Evolutionary conservation across 352 stramenopile genomes (phyloP).

Genomic region (Phytophthora fragariaefolia): DNA sequence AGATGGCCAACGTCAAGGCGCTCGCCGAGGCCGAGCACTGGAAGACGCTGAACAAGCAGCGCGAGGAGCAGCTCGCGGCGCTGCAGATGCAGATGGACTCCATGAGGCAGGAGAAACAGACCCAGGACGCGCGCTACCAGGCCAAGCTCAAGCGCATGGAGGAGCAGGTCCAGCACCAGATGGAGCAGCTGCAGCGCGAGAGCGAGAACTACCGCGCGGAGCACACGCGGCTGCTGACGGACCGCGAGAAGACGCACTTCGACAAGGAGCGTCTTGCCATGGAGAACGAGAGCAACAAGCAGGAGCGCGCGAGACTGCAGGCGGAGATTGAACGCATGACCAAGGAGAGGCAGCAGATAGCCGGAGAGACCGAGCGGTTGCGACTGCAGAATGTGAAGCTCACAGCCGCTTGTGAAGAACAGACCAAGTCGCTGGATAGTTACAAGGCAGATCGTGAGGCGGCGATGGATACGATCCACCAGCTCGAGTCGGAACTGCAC

Average conservation of each 20-base stretch:
- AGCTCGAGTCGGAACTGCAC: constrained; percentile 52
- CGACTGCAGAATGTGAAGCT: constrained; percentile 69
- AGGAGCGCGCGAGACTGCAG: constrained; percentile 54
- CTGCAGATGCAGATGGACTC: constrained; percentile 47
- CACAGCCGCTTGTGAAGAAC: constrained; percentile 57
- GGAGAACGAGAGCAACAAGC: constrained; percentile 57
- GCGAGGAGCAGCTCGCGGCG: constrained; percentile 51
- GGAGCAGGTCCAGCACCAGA: constrained; percentile 58
- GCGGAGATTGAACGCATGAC: constrained; percentile 56
- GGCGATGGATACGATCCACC: constrained; percentile 49
- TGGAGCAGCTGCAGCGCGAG: constrained; percentile 59
- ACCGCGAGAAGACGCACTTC: constrained; percentile 65
- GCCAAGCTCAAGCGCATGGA: constrained; percentile 65
- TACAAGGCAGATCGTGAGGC: constrained; percentile 56
- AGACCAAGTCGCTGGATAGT: constrained; percentile 54
- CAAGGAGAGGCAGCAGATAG: constrained; percentile 56
- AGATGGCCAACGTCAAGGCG: constrained; percentile 40
- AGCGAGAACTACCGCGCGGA: constrained; percentile 65
- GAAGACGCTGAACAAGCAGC: constrained; percentile 45
- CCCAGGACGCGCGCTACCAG: constrained; percentile 49
- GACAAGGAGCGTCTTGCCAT: constrained; percentile 59
- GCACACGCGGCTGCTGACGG: constrained; percentile 49
- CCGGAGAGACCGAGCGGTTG: constrained; percentile 45
- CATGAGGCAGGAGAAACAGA: constrained; percentile 54
- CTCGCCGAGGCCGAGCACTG: constrained; percentile 53